A percentile compares a stretch with the other conserved stretches of the same genome.
These are phyloP conservation scores for Alternaria hordeiaustralica DNA, from an alignment of 2,329 filamentous ascomycete genomes.

Conservation along the genomic window DNA sequence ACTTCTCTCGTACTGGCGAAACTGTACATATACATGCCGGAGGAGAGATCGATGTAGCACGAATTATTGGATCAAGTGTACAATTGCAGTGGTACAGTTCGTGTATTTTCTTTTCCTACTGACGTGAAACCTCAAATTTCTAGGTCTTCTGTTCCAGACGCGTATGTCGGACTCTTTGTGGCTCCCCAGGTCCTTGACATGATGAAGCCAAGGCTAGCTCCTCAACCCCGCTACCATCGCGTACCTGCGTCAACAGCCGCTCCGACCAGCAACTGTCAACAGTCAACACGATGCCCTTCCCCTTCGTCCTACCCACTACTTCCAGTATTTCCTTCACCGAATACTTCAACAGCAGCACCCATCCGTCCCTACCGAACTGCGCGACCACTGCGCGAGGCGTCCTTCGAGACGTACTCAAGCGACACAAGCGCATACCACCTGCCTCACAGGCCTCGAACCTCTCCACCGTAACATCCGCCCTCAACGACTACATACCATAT, in stretches of 20 bases:
- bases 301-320: conserved; percentile 87
- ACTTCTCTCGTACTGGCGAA: conserved; percentile 28
- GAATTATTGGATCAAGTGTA: conserved; percentile 5
- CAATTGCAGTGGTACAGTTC: conserved; percentile 11
- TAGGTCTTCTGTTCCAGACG: not conserved
- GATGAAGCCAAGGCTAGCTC: conserved; percentile 30
- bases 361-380: conserved; percentile 84
- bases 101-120: not conserved
- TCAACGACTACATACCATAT: conserved; percentile 84
- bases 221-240: conserved; percentile 29
- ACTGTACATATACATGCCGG: conserved; percentile 40
- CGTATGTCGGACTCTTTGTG: not conserved
- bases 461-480: conserved; percentile 68
- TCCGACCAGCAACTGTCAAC: conserved; percentile 16
- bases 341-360: conserved; percentile 77
- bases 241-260: conserved; percentile 34
- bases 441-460: conserved; percentile 74
- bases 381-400: conserved; percentile 85
- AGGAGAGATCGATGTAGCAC: conserved; percentile 16
- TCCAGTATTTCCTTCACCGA: conserved; percentile 83
- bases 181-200: conserved; percentile 5
- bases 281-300: conserved; percentile 75
- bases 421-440: conserved; percentile 83
- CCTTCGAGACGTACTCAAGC: conserved; percentile 82
- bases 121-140: conserved; percentile 3